These are phyloP conservation scores for Dryas alaskensis DNA, from an alignment of 306 rosid genomes.

Conservation along the genomic window DNA sequence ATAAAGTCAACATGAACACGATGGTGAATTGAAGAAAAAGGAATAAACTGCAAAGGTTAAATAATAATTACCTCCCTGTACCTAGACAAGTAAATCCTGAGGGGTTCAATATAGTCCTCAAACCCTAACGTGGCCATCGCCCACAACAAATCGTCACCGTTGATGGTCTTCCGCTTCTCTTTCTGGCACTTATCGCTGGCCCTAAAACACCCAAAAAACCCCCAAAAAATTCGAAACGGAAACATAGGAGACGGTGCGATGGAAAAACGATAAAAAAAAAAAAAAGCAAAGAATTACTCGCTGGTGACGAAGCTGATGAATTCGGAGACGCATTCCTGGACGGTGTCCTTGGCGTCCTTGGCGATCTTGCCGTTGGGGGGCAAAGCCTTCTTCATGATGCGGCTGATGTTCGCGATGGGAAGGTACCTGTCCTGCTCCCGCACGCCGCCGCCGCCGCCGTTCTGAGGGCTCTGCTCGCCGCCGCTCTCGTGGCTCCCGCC, in stretches of 20 bases:
- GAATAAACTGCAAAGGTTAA: neutral
- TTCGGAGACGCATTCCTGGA: constrained; percentile 88
- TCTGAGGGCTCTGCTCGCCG: constrained; percentile 74
- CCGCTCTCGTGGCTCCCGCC: constrained; percentile 80
- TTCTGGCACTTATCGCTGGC: constrained; percentile 94
- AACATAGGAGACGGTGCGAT: neutral
- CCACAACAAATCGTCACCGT: constrained; percentile 92
- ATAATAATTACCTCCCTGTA: constrained; percentile 67
- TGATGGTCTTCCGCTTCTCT: constrained; percentile 94
- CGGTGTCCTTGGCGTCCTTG: constrained; percentile 82
- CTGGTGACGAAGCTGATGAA: constrained; percentile 91
- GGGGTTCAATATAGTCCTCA: constrained; percentile 92
- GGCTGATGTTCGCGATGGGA: constrained; percentile 88
- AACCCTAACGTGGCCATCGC: constrained; percentile 92
- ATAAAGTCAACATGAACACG: neutral
- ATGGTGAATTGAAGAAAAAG: neutral
- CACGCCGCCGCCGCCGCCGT: constrained; percentile 31
- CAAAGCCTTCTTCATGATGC: constrained; percentile 89
- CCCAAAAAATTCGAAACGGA: neutral
- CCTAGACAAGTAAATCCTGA: constrained; percentile 76
- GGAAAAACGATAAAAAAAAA: neutral
- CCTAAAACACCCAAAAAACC: constrained; percentile 35
- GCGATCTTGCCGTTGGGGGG: constrained; percentile 89
- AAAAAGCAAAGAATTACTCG: constrained; percentile 43
- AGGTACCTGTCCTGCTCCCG: constrained; percentile 79